Base-by-base conservation (phyloP, 208 protist species). In the Jaenimonas drosophilae region DNA sequence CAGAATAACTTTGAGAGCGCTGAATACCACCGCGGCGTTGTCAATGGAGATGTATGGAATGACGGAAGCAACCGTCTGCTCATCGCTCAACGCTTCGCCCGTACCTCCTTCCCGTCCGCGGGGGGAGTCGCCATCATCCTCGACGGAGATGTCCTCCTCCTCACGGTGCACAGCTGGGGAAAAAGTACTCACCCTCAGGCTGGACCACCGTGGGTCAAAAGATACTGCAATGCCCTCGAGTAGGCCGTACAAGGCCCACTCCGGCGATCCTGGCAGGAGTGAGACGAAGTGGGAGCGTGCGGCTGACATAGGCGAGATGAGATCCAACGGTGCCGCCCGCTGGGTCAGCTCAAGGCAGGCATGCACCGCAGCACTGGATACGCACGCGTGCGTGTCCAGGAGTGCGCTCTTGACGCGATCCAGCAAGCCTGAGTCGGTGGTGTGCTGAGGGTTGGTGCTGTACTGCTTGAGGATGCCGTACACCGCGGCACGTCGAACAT, bases 401-500 rank as follows among this genome's bases (percentile, higher is more conserved):
- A n/a, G n/a, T n/a, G n/a, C n/a, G n/a, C n/a, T n/a, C n/a, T 75
- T 65, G n/a, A 97, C 65, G 43, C 65, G 61, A 27, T 96, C 84
- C 31, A 97, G 56, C 39, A 97, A 70, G 21, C 83, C 88, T 26
- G 80, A 66, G 19, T 97, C 82, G 30, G 90, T 64, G 2, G 93
- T 83, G 1, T 94, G 53, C 21, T 88, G 73, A 16, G 89, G 76
- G 38, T 91, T 86, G 21, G 98, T 83, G 56, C 96, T 88, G 63
- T 97, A 99, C 11, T 99, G 60, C 68, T 99, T 99, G 2, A 97
- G 77, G 39, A 99, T 92, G 42, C 85, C 96, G 26, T 99, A 75
- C 5, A 84, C 97, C 3, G 98, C 97, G 12, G 95, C 98, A 56
- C 99, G 98, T 31, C 97, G 79, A 1, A 99, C 98, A 63, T 99